Conservation (phyloP, 2,329 filamentous ascomycete genomes). For the Onygenales sp. region DNA sequence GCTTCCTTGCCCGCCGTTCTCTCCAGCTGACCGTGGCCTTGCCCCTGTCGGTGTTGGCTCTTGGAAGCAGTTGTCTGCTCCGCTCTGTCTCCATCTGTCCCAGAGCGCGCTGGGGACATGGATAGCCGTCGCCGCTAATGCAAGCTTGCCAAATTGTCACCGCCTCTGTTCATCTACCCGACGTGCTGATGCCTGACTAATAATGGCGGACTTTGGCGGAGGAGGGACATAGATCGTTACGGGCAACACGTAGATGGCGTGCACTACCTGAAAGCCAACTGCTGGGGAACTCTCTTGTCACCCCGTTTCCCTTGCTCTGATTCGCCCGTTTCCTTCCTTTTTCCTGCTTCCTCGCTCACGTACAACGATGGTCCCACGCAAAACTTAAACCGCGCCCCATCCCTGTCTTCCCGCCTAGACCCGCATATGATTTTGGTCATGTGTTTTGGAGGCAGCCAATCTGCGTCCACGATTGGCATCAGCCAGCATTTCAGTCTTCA, state of each 20-base stretch:
- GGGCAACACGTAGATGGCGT: no score
- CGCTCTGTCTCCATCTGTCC: not conserved
- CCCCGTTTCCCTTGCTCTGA: not conserved
- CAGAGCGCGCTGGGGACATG: not conserved
- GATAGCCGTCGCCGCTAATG: constrained; percentile 1
- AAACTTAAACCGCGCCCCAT: constrained; percentile 5
- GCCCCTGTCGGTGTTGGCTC: not conserved
- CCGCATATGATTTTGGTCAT: constrained; percentile 14
- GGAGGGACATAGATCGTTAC: no score
- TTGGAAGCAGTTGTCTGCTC: not conserved
- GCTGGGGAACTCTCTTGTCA: no score
- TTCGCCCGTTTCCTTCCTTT: not conserved
- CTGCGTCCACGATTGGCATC: not conserved
- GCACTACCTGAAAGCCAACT: no score
- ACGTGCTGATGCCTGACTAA: no score
- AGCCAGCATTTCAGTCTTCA: not conserved
- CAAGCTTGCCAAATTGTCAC: constrained; percentile 2
- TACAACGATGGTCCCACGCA: not conserved
- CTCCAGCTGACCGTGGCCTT: constrained; percentile 3
- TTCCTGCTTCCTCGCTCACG: not conserved
- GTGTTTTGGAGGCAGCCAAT: constrained; percentile 10
- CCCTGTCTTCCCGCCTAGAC: constrained; percentile 14
- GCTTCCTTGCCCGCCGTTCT: not conserved
- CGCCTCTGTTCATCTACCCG: not conserved
- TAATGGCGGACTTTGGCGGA: no score